Evolutionary conservation across 176 grass and related monocot species (phyloP).

Genomic region (Luzula sylvatica): DNA sequence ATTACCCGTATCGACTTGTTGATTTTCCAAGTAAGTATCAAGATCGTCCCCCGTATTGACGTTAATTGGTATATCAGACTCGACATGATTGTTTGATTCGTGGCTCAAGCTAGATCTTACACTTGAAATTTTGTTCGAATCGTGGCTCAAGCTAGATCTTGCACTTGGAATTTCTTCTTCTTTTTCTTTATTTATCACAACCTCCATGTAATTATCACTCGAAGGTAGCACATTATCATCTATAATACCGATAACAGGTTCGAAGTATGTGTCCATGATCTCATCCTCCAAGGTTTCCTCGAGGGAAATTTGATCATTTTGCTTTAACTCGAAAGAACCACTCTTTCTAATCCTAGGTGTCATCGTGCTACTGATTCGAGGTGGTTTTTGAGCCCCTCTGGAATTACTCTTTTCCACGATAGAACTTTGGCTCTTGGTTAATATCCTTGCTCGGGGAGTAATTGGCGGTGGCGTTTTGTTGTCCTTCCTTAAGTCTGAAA

Average conservation of each 20-base stretch:
- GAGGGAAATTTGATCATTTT: background rate
- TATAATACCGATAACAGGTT: constrained; percentile 3
- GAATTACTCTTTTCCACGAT: constrained; percentile 11
- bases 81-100: constrained; percentile 3
- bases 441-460: constrained; percentile 2
- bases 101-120: background rate
- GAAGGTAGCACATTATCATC: constrained; percentile 1
- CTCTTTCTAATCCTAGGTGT: background rate
- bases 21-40: background rate
- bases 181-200: constrained; percentile 11
- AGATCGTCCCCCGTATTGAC: background rate
- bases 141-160: background rate
- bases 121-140: background rate
- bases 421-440: constrained; percentile 15
- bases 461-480: constrained; percentile 4
- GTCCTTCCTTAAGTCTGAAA: constrained; percentile 8
- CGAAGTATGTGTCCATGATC: background rate
- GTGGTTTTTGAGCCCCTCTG: background rate
- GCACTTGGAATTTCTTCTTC: background rate
- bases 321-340: background rate
- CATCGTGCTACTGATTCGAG: background rate
- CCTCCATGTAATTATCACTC: constrained; percentile 20
- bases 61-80: background rate
- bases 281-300: too few species aligned
- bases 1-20: background rate